Evolutionary conservation across 2,329 filamentous ascomycete species (phyloP), one percentile per base, ranked within the genome.

Genomic region (Calonectria montana): DNA sequence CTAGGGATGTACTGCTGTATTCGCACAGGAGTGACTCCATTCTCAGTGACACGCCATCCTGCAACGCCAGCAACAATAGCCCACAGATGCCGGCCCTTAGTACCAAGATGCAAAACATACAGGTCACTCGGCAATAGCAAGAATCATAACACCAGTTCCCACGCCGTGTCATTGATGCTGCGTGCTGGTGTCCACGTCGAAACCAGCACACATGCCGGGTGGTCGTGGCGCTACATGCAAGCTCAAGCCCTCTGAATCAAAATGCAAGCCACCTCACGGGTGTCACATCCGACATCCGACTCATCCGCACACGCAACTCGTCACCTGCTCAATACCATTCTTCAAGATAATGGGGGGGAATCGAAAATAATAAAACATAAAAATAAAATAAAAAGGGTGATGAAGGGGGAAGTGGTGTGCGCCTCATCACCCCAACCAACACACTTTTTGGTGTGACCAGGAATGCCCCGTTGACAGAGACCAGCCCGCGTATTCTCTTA

Each of bases 251-350:
- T 67, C 61, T 76, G 69, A 48, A 71, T 75, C 68, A 74, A 50
- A 68, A 41, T 74, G 73, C 75, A 77, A 77, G 73, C 75, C 75
- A 74, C 67, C 37, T 63, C 53, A 39, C 50, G 73, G 68, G 43
- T 47, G 62, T 77, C 72, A 74, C 72, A 70, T 70, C 65, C 72
- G 61, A 62, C 48, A 53, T 48, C 43, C 65, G 43, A 39, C 35
- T 59, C 57, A 39, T 43, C 45, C 29, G n/a, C 65, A 41, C 35
- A 25, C 25, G 29, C 37, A 45, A 31, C 25, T 15, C 27, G 37
- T 50, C 61, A 48, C 39, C 53, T 45, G 53, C 31, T 53, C 45
- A 39, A 59, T 59, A 59, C 53, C 31, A 59, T 59, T 59, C 53
- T 59, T 39, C 43, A 12, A 65, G 63, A 65, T 47, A 65, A 48